Base-by-base conservation (phyloP, 164 flowering plant genomes). In the Chimonanthus salicifolius region DNA sequence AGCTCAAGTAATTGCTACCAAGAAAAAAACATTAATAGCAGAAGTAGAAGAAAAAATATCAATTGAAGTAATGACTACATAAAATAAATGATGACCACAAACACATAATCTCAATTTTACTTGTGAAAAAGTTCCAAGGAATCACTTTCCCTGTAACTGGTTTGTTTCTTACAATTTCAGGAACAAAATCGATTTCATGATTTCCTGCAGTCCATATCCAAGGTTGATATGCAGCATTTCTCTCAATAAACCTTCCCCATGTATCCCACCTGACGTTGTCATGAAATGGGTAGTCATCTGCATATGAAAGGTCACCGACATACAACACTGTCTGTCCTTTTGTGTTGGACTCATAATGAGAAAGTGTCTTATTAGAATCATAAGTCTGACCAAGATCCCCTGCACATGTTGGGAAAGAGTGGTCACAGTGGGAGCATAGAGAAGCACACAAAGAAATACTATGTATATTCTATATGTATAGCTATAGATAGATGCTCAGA, bases 301-400 rank as follows among this genome's bases (percentile, higher is more conserved):
- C 83, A 62, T 84, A 84, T 45, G 84, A 84, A 7, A 84, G 83
- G 71, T 84, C 86, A 2, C 84, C 86, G 0, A 80, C 74, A 60
- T 70, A 84, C 33, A 84, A 64, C 65, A 84, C 74, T 4, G 83
- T 62, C 47, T 84, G 80, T 18, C 82, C 84, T 67, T 76, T 76
- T 15, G 43, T n/a, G 45, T 79, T 78, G 6, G 77, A 69, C 21
- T 74, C 68, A 20, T 83, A 83, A 68, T 82, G 86, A 13, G 72
- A 48, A 2, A 83, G 69, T 1, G 85, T 83, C 43, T 9, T 49
- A 69, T 80, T 80, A 8, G 80, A 91, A 77, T 91, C 86, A 69
- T 46, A 80, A 47, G 88, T 91, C 75, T 92, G 97, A 43, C 97
- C 96, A 68, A 91, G 87, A 83, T 92, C 98, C 77, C 78, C 74